Percentiles rank a stretch among this genome's conserved stretches.
phyloP scores from a whole-genome alignment of 768 basidiomycete species.

The Russula dissimulans region DNA sequence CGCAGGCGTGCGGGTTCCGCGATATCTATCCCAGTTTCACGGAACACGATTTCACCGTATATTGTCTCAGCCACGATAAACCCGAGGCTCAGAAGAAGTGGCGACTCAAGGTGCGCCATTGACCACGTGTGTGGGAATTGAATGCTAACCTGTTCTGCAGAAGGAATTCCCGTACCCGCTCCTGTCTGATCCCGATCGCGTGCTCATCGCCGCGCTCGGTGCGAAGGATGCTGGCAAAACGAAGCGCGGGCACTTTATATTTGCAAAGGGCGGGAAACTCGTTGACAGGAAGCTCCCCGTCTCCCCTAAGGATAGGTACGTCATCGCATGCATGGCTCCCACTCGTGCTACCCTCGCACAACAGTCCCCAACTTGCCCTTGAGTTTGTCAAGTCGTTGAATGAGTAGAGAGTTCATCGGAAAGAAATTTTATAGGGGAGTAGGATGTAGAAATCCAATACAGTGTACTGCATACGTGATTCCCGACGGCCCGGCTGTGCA shows the following conservation, averaged over 20 bases:
- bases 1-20: constrained; percentile 86
- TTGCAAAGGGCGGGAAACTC: constrained; percentile 84
- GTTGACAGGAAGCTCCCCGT: constrained; percentile 80
- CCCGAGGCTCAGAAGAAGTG: constrained; percentile 70
- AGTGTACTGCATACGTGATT: too few relatives aligned
- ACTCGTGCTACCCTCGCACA: background rate
- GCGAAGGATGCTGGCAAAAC: constrained; percentile 62
- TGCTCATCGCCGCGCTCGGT: constrained; percentile 72
- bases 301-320: constrained; percentile 76
- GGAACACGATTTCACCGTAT: constrained; percentile 57
- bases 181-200: constrained; percentile 80
- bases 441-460: too few relatives aligned
- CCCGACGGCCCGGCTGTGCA: background rate
- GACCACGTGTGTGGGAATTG: background rate
- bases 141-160: constrained; percentile 30
- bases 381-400: constrained; percentile 50
- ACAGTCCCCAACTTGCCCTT: constrained; percentile 53
- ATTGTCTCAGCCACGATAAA: constrained; percentile 76
- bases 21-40: constrained; percentile 75
- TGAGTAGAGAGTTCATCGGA: background rate
- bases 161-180: constrained; percentile 80
- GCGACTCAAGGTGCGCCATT: constrained; percentile 64
- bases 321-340: background rate
- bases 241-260: constrained; percentile 89
- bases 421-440: too few relatives aligned